Base-by-base conservation (phyloP, 2,329 filamentous ascomycete species). In the Calonectria hawksworthii region DNA sequence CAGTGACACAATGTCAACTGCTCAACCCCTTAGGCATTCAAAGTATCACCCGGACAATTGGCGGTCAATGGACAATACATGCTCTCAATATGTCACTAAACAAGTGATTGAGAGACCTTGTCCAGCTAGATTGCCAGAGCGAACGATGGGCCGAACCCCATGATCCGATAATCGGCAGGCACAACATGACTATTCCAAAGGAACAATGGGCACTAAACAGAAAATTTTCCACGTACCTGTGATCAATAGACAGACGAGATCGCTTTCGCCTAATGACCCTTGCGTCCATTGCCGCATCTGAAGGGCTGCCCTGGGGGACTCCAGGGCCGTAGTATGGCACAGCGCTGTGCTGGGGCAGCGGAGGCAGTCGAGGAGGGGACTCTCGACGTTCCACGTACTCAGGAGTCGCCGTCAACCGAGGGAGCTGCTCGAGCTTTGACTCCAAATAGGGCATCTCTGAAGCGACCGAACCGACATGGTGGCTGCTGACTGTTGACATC, bases 401-500 rank as follows among this genome's bases (percentile, higher is more conserved):
- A 36, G 76, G 74, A 38, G 71, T 74, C 61, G 70, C 34, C 16
- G 77, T 77, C 56, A 79, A 47, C 38, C 79, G 80, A 41, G 80
- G 77, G 59, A 79, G 73, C 50, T 81, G 78, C 16, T 82, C 83
- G 51, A 84, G 75, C 72, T 83, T 86, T 26, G 83, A 81, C 66
- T 88, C 86, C 23, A 85, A 78, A 5, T 82, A 79, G 7, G 85
- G 83, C 50, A 86, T 82, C 56, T 89, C 86, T 28, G 83, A 81
- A 26, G 84, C 75, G 8, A 84, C 80, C 13, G 83, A 78, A 18
- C 80, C 81, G 51, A 85, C 79, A 16, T 83, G 80, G 71, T 86
- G 84, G 10, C 84, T 81, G 13, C 87, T 87, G 28, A 89, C 84
- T 0, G 89, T 91, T 1, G 90, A 91, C 54, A 88, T 84, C 0